These are phyloP conservation scores for Colletotrichum magnum DNA, from an alignment of 2,329 filamentous ascomycete genomes.

Conservation along the genomic window DNA sequence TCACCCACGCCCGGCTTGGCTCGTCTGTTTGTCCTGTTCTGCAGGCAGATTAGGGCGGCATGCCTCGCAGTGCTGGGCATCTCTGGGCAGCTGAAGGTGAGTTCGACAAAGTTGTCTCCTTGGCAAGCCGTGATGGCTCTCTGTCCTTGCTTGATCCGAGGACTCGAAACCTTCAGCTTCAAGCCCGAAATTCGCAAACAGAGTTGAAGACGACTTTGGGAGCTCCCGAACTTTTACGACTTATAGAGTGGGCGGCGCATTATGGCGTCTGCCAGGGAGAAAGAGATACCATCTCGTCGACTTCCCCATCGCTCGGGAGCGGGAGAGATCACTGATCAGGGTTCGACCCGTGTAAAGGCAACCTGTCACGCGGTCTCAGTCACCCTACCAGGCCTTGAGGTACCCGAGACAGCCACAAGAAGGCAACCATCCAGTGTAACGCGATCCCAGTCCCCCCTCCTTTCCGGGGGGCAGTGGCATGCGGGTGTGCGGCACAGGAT, in stretches of 20 bases:
- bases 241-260: neutral
- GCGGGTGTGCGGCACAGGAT: constrained; percentile 22
- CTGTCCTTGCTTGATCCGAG: too few species aligned
- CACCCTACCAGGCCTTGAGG: neutral
- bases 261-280: neutral
- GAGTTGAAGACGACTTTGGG: too few species aligned
- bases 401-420: constrained; percentile 27
- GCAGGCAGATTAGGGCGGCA: neutral
- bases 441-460: neutral
- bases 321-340: neutral
- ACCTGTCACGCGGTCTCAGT: constrained; percentile 30
- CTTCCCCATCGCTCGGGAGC: too few species aligned
- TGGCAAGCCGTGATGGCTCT: neutral
- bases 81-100: constrained; percentile 14
- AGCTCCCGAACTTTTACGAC: too few species aligned
- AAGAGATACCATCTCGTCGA: too few species aligned
- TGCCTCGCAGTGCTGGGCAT: neutral
- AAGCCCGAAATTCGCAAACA: too few species aligned
- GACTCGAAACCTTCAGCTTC: neutral
- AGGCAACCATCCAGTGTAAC: constrained; percentile 28
- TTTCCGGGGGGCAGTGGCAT: constrained; percentile 11
- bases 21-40: constrained; percentile 1
- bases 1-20: constrained; percentile 7
- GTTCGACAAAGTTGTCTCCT: neutral
- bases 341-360: constrained; percentile 2